A percentile compares a stretch with the other conserved stretches of the same genome.
Conservation (phyloP, 2,329 filamentous ascomycete species). For the Pseudogymnoascus sp. region DNA sequence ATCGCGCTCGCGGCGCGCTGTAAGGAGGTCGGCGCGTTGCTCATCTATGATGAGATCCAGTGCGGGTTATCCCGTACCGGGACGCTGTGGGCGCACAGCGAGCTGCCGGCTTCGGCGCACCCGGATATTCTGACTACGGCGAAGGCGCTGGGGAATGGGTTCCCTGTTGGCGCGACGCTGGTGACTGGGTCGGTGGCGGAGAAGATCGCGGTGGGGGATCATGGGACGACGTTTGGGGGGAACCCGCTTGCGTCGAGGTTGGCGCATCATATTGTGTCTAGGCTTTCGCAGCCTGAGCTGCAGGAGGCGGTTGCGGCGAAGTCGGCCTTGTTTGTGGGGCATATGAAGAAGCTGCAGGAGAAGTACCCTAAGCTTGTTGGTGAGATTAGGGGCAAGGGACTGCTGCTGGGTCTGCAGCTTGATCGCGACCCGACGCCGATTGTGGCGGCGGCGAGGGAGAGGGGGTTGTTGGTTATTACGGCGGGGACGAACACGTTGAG, state of each 20-base stretch:
- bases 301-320: constrained; percentile 65
- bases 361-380: constrained; percentile 64
- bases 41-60: constrained; percentile 97
- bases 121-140: constrained; percentile 91
- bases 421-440: constrained; percentile 64
- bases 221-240: constrained; percentile 69
- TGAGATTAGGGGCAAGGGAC: constrained; percentile 73
- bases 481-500: constrained; percentile 86
- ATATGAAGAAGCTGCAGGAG: constrained; percentile 49
- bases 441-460: constrained; percentile 77
- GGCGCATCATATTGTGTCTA: constrained; percentile 75
- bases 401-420: constrained; percentile 84
- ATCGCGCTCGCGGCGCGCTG: constrained; percentile 76
- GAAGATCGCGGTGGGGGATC: constrained; percentile 58
- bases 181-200: constrained; percentile 55
- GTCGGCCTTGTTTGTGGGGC: constrained; percentile 49
- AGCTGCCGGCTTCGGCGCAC: constrained; percentile 70
- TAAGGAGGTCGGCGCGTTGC: constrained; percentile 75
- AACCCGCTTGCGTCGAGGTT: constrained; percentile 64
- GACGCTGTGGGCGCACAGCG: constrained; percentile 78
- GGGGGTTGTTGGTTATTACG: constrained; percentile 83
- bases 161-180: constrained; percentile 82
- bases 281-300: constrained; percentile 64
- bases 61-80: constrained; percentile 86
- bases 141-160: constrained; percentile 93